Conservation (phyloP, 2,329 filamentous ascomycete species). For the Cladosporium sp. region DNA sequence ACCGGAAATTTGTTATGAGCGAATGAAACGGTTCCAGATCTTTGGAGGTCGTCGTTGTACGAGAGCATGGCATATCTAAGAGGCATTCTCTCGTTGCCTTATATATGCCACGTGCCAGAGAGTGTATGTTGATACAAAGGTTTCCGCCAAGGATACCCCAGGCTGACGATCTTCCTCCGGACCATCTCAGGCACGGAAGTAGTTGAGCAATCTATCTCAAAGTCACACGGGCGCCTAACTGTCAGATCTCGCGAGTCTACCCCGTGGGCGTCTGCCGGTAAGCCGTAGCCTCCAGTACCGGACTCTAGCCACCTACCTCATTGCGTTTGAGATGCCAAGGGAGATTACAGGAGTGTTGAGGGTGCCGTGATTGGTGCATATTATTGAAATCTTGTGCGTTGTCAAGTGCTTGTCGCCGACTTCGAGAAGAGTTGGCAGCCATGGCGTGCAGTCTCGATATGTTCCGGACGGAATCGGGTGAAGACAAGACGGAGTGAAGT, state of each 20-base stretch:
- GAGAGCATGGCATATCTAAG: not conserved
- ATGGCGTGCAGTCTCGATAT: not conserved
- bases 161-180: conserved; percentile 3
- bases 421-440: not conserved
- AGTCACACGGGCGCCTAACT: conserved; percentile 5
- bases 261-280: not conserved
- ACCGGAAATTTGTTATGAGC: conserved; percentile 1
- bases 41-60: not conserved
- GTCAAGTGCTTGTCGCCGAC: not conserved
- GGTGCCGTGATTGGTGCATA: not conserved
- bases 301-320: conserved; percentile 3
- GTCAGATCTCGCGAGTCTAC: not conserved
- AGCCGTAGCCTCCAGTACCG: not conserved
- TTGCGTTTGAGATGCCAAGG: not conserved
- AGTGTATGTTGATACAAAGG: not conserved
- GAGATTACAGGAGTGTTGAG: not conserved
- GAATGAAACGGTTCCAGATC: not conserved
- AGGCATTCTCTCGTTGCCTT: not conserved
- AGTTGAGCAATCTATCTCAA: conserved; percentile 9
- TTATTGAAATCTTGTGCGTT: not conserved
- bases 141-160: conserved; percentile 8
- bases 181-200: conserved; percentile 11
- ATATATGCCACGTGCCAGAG: not conserved
- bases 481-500: not conserved
- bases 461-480: not conserved